phyloP scores from a whole-genome alignment of 208 protist genomes.

The Leishmania lainsoni region DNA sequence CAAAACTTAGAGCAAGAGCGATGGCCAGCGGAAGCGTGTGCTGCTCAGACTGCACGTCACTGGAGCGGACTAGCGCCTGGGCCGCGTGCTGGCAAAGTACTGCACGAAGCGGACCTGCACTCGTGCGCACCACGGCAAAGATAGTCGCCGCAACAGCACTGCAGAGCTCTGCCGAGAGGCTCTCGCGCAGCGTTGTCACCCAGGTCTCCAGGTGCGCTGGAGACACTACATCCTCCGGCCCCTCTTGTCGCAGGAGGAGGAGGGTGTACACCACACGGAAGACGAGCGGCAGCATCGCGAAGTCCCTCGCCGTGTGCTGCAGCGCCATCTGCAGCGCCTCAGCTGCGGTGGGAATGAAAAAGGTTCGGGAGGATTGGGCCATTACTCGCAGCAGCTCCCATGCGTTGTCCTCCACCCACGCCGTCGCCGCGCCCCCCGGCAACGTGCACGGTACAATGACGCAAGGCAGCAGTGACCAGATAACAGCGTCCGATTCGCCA shows the following conservation, averaged over 20 bases:
- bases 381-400: constrained; percentile 81
- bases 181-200: constrained; percentile 30
- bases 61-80: constrained; percentile 12
- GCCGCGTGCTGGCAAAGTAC: constrained; percentile 21
- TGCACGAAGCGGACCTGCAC: constrained; percentile 24
- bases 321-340: constrained; percentile 54
- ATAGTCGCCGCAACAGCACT: constrained; percentile 35
- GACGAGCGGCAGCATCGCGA: constrained; percentile 45
- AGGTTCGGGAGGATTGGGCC: constrained; percentile 34
- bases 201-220: constrained; percentile 33
- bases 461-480: constrained; percentile 56
- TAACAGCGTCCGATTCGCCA: constrained; percentile 25
- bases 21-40: constrained; percentile 28
- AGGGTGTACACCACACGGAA: constrained; percentile 53
- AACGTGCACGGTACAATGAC: constrained; percentile 65
- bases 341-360: constrained; percentile 12
- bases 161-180: constrained; percentile 38
- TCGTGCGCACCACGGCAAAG: constrained; percentile 29
- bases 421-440: constrained; percentile 34
- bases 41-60: constrained; percentile 50
- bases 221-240: constrained; percentile 29
- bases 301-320: constrained; percentile 59
- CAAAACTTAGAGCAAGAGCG: constrained; percentile 10
- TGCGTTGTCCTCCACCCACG: constrained; percentile 76
- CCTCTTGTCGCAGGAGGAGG: constrained; percentile 44